Evolutionary conservation across 169 alveolate species (phyloP).

Genomic region (Plasmodium fragile): DNA sequence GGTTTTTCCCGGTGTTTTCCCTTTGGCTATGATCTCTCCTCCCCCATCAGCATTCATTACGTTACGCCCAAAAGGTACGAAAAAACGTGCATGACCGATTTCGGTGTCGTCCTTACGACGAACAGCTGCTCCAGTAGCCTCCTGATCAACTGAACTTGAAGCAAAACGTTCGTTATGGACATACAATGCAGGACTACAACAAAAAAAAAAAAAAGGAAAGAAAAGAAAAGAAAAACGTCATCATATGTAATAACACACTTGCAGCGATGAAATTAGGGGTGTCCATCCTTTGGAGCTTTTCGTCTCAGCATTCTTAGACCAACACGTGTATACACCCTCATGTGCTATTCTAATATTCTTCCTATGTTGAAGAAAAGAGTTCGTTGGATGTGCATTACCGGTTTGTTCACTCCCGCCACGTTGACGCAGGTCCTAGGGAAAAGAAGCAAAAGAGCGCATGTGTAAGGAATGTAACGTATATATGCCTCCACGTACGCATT

Average conservation of each 20-base stretch:
- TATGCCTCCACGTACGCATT: neutral
- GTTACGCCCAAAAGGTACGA: constrained; percentile 82
- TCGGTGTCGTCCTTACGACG: constrained; percentile 77
- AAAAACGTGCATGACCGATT: constrained; percentile 79
- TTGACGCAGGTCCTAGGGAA: constrained; percentile 33
- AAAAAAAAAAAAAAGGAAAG: constrained; percentile 8
- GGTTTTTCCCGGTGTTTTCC: neutral
- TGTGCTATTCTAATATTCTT: neutral
- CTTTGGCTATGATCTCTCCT: neutral
- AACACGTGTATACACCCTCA: neutral
- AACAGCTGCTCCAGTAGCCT: constrained; percentile 80
- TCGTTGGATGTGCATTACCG: constrained; percentile 26
- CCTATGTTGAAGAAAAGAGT: neutral
- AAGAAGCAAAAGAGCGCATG: neutral
- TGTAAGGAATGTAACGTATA: neutral
- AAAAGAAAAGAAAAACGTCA: neutral
- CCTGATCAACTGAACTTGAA: constrained; percentile 78
- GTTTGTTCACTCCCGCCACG: neutral
- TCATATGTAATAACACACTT: constrained; percentile 12
- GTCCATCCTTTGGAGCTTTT: neutral
- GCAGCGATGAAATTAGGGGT: neutral
- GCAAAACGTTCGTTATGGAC: constrained; percentile 75
- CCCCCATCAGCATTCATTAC: constrained; percentile 52
- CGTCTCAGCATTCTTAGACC: neutral
- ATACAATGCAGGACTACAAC: constrained; percentile 8